Percentiles rank a stretch among this genome's conserved stretches.
These are phyloP conservation scores for Quillaja saponaria DNA, from an alignment of 306 rosid species.

Conservation along the genomic window DNA sequence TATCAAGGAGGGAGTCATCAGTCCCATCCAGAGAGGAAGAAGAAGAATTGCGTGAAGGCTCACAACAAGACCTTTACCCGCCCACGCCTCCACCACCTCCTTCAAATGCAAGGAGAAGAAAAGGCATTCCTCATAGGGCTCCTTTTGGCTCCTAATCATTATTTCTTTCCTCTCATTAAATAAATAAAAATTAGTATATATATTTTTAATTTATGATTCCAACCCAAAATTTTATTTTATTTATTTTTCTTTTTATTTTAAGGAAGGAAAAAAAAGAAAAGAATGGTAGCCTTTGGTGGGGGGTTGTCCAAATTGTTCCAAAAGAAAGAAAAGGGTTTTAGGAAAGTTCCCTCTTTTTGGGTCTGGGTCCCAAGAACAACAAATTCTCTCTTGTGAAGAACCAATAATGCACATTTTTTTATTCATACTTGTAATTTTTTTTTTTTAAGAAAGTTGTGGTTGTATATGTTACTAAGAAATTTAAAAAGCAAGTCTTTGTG, in stretches of 20 bases:
- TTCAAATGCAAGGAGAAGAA: slow-evolving; percentile 72
- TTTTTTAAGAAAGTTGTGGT: slow-evolving; percentile 52
- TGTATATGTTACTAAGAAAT: slow-evolving; percentile 74
- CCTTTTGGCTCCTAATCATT: slow-evolving; percentile 58
- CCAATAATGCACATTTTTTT: slow-evolving; percentile 96
- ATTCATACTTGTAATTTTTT: too few relatives aligned
- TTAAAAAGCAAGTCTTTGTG: slow-evolving; percentile 63
- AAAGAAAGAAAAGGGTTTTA: slow-evolving; percentile 41
- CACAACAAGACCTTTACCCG: slow-evolving; percentile 39
- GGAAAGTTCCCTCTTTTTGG: slow-evolving; percentile 70
- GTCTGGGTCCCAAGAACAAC: slow-evolving; percentile 64
- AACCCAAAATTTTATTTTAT: slow-evolving; percentile 32
- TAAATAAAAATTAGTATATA: too few relatives aligned
- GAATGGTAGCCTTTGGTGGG: slow-evolving; percentile 43
- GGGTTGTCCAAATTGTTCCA: slow-evolving; percentile 41
- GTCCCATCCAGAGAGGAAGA: not conserved
- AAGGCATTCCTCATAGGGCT: slow-evolving; percentile 70
- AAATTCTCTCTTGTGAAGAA: slow-evolving; percentile 69
- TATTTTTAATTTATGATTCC: slow-evolving; percentile 24
- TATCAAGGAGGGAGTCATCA: not conserved
- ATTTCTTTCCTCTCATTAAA: slow-evolving; percentile 7
- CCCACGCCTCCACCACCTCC: slow-evolving; percentile 30
- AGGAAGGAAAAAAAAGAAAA: slow-evolving; percentile 16
- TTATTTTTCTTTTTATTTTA: slow-evolving; percentile 1
- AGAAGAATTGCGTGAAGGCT: slow-evolving; percentile 49